Evolutionary conservation across 805 yeast genomes (phyloP).

Genomic region (Kodamaea lidongshanica): DNA sequence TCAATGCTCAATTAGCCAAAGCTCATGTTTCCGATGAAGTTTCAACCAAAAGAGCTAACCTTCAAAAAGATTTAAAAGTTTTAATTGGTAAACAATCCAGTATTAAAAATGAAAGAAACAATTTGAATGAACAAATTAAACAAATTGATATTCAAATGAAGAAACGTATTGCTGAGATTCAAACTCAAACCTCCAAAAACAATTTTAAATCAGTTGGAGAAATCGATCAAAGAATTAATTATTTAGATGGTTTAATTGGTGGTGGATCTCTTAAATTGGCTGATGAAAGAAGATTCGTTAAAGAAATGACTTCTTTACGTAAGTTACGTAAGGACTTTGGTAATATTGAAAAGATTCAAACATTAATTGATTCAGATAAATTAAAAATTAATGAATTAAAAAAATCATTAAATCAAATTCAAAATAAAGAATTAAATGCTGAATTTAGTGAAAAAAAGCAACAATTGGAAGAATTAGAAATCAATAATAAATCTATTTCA

Average conservation of each 20-base stretch:
- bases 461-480: slow-evolving; percentile 61
- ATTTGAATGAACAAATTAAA: slow-evolving; percentile 66
- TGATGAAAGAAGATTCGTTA: slow-evolving; percentile 79
- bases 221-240: slow-evolving; percentile 57
- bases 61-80: slow-evolving; percentile 33
- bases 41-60: slow-evolving; percentile 26
- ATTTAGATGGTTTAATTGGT: slow-evolving; percentile 68
- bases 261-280: slow-evolving; percentile 79
- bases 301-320: slow-evolving; percentile 79
- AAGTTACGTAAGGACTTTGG: slow-evolving; percentile 75
- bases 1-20: slow-evolving; percentile 49
- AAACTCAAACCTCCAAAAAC: slow-evolving; percentile 62
- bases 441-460: slow-evolving; percentile 64
- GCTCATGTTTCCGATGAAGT: slow-evolving; percentile 27
- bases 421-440: slow-evolving; percentile 57
- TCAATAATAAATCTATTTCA: slow-evolving; percentile 52
- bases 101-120: slow-evolving; percentile 42
- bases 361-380: slow-evolving; percentile 72
- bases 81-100: slow-evolving; percentile 42
- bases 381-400: slow-evolving; percentile 70
- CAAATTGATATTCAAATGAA: slow-evolving; percentile 63
- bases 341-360: slow-evolving; percentile 66
- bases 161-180: slow-evolving; percentile 70
- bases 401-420: slow-evolving; percentile 53
- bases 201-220: slow-evolving; percentile 63